Evolutionary conservation across 1,139 yeast species (phyloP).

Genomic region (Candida tropicalis): DNA sequence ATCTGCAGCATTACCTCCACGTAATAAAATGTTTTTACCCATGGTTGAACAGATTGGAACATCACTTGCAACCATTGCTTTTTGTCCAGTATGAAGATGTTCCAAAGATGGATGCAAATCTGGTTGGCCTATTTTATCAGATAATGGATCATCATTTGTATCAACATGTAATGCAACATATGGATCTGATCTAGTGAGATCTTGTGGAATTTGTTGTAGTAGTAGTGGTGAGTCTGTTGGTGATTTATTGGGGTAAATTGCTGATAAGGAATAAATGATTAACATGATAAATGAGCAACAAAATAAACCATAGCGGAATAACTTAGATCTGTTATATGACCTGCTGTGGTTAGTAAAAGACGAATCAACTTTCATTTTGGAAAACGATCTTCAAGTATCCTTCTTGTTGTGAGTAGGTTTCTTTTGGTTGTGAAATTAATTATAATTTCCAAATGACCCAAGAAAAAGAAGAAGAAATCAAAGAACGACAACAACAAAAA

Average conservation of each 20-base stretch:
- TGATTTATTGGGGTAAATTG: neutral
- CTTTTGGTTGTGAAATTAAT: too few species aligned
- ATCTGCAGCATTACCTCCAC: constrained; percentile 79
- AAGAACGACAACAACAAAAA: too few species aligned
- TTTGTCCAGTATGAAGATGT: constrained; percentile 32
- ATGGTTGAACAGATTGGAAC: constrained; percentile 69
- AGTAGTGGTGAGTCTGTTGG: constrained; percentile 1
- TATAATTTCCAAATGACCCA: too few species aligned
- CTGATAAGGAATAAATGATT: constrained; percentile 4
- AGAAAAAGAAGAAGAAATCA: too few species aligned
- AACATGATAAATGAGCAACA: neutral
- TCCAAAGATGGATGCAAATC: constrained; percentile 32
- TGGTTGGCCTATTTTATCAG: constrained; percentile 33
- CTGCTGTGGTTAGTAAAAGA: neutral
- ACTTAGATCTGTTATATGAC: neutral
- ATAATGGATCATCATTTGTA: constrained; percentile 12
- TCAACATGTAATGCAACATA: constrained; percentile 10
- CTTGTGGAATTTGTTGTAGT: constrained; percentile 7
- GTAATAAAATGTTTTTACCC: constrained; percentile 61
- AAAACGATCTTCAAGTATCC: too few species aligned
- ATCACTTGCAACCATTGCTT: constrained; percentile 80
- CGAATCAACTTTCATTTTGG: neutral
- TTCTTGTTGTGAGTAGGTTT: too few species aligned
- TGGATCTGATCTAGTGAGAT: constrained; percentile 14
- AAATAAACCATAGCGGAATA: neutral